A percentile compares a stretch with the other conserved stretches of the same genome.
Conservation (phyloP, 768 basidiomycete genomes). For the Amanita subjunquillea region DNA sequence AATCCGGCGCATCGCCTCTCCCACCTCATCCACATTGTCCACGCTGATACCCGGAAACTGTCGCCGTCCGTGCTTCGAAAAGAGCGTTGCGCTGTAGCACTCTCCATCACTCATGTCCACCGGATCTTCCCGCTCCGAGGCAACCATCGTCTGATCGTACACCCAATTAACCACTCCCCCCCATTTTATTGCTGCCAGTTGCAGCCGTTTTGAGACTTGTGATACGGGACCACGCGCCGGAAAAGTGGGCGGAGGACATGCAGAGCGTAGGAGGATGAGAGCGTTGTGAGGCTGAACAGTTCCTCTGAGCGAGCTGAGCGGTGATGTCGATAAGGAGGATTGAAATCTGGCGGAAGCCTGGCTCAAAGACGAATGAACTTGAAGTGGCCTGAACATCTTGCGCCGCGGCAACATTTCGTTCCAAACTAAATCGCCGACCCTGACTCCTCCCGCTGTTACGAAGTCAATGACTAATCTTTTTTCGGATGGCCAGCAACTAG, state of each 20-base stretch:
- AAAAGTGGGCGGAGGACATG: constrained; percentile 36
- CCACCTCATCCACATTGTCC: constrained; percentile 41
- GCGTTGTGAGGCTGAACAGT: constrained; percentile 41
- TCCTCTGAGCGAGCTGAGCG: constrained; percentile 25
- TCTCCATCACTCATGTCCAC: background rate
- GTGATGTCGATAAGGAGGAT: background rate
- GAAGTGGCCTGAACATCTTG: too few species aligned
- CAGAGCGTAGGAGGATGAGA: constrained; percentile 47
- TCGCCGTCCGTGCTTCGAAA: constrained; percentile 35
- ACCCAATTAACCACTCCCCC: constrained; percentile 54
- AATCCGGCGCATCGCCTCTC: constrained; percentile 22
- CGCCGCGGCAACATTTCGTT: too few species aligned
- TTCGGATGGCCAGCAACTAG: too few species aligned
- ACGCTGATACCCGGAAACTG: constrained; percentile 38
- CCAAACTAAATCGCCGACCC: too few species aligned
- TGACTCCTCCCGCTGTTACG: too few species aligned
- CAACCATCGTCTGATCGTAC: constrained; percentile 24
- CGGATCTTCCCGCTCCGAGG: constrained; percentile 7
- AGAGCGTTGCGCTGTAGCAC: constrained; percentile 35
- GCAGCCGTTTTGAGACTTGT: constrained; percentile 39
- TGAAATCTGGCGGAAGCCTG: too few species aligned
- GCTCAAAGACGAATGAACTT: too few species aligned
- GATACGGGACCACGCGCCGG: constrained; percentile 33
- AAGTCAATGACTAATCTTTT: too few species aligned
- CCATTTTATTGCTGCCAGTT: constrained; percentile 31